Percentiles rank a stretch among this genome's conserved stretches.
phyloP scores from a whole-genome alignment of 106 monocot species.

The Dendrobium chrysotoxum region DNA sequence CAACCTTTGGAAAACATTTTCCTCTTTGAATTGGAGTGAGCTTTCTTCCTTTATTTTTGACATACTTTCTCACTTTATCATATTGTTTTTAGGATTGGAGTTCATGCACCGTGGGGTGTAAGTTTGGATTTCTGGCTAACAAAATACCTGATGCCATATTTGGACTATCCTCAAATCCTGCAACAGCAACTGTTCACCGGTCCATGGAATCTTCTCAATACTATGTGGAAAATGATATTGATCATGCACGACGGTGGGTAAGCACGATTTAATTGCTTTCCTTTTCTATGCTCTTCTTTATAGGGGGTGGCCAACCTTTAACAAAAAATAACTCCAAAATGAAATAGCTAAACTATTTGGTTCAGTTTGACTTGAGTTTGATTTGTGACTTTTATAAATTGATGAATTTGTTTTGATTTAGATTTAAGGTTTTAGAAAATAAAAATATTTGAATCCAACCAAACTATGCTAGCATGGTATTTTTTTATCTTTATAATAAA shows the following conservation, averaged over 20 bases:
- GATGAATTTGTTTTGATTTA: background rate
- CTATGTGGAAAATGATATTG: conserved; percentile 65
- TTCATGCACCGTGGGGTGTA: conserved; percentile 82
- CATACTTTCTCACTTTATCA: background rate
- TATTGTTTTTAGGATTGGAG: conserved; percentile 46
- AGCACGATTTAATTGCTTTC: conserved; percentile 19
- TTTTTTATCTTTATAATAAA: too few relatives aligned
- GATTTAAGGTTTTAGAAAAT: background rate
- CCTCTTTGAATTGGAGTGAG: background rate
- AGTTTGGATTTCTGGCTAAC: conserved; percentile 35
- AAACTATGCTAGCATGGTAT: background rate
- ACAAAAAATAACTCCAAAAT: background rate
- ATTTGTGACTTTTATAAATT: background rate
- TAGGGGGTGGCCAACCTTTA: background rate
- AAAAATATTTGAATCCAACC: background rate
- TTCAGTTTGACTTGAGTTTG: background rate
- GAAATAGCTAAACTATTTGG: background rate
- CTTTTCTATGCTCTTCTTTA: background rate
- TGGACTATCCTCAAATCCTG: conserved; percentile 24
- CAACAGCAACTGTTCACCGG: conserved; percentile 37
- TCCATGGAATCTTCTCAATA: conserved; percentile 97
- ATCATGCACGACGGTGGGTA: conserved; percentile 88
- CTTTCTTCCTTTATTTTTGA: background rate
- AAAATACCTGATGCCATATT: conserved; percentile 62
- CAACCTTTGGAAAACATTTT: background rate